Evolutionary conservation across 495 filamentous ascomycete species (phyloP).

Genomic region (Neurospora sp.): DNA sequence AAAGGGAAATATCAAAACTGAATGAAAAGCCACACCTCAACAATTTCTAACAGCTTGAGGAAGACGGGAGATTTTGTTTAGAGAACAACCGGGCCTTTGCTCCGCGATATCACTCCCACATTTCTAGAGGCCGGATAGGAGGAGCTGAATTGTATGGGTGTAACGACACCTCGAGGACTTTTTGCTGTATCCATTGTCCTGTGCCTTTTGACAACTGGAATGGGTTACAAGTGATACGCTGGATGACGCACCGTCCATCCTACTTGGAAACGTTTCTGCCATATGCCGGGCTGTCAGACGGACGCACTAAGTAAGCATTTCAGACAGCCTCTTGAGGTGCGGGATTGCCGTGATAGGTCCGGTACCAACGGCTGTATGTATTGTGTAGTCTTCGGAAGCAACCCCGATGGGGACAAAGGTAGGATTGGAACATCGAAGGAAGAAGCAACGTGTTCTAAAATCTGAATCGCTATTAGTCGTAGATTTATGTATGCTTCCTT

Average conservation of each 20-base stretch:
- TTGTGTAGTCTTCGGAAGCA: background rate
- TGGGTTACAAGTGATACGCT: background rate
- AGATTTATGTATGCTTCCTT: background rate
- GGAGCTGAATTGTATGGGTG: background rate
- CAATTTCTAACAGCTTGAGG: background rate
- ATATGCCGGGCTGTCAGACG: background rate
- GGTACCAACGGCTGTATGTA: background rate
- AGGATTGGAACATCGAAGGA: background rate
- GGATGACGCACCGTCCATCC: background rate
- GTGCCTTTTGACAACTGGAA: background rate
- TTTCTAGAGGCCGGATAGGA: background rate
- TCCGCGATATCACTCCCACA: background rate
- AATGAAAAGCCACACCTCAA: background rate
- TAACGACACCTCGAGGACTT: background rate
- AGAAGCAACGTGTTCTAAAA: background rate
- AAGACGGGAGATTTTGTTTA: background rate
- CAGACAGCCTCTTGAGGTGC: background rate
- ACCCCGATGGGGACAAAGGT: background rate
- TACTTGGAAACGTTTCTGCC: background rate
- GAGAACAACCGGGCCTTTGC: background rate
- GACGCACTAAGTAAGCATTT: background rate
- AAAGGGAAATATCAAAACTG: background rate
- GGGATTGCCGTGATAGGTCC: background rate
- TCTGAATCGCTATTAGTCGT: background rate
- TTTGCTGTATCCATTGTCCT: background rate